Base-by-base conservation (phyloP, 768 basidiomycete genomes). In the Mrakia blollopis region DNA sequence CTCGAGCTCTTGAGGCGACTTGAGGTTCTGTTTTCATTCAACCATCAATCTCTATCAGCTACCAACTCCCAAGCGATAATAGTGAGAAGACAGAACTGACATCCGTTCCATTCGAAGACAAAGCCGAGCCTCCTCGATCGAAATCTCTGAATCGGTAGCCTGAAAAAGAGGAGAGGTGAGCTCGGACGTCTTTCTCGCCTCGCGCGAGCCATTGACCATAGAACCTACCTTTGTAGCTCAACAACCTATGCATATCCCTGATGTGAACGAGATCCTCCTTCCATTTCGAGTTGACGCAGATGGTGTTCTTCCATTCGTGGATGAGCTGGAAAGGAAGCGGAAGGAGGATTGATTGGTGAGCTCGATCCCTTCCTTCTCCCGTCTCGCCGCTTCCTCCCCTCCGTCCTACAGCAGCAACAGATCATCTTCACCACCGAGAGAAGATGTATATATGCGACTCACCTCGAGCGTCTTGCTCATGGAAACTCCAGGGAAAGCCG, bases 191-290 rank as follows among this genome's bases (percentile, higher is more conserved):
- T 62, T 32, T 4, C 47, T 50, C 32, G 52, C 10, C 47, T 50
- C 32, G 52, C 10, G 16, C 54, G 52, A 60, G 32, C 60, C 21
- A 41, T 14, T 3, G 14, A 8, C 25, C 14, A 41, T 0, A 21
- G 18, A 16, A 47, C 32, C 37, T 3, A 79, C 96, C 97, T 82
- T 98, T 99, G 87, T 95, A 98, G 9, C 89, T 91, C 80, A 99
- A 83, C 73, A 99, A 83, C 32, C 96, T 86, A 83, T 98, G 93
- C 97, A 99, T 99, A 85, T 99, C 97, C 80, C 96, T 85, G 77
- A 99, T 97, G 81, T 98, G 98, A 13, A 92, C 93, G 67, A 99
- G 85, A 84, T 98, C 96, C 77, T 98, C 97, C 82, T 92, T 93
- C 90, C 93, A 95, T 82, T 95, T 89, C 65, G 91, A 92, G 44